Evolutionary conservation across 192 early-diverging fungal genomes (phyloP).

Genomic region (Coemansia sp.): DNA sequence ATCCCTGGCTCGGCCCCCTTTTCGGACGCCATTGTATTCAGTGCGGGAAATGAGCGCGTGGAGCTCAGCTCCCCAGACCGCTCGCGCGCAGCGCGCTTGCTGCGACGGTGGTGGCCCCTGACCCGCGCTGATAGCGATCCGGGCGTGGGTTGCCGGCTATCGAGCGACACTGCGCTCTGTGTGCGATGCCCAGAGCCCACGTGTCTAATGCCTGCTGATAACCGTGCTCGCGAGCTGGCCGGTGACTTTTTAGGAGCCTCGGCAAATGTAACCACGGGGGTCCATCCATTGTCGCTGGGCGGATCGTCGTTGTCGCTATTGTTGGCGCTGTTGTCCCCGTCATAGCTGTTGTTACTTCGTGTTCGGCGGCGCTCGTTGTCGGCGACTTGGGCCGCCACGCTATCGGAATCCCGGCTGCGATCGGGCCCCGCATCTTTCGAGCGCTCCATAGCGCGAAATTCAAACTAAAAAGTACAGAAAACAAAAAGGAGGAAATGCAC

Average conservation of each 20-base stretch:
- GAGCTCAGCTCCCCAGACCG: not conserved
- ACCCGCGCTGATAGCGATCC: not conserved
- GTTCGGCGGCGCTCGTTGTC: not conserved
- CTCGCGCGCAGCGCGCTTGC: not conserved
- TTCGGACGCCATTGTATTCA: not conserved
- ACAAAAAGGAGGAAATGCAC: not conserved
- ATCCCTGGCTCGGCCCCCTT: not conserved
- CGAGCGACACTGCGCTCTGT: not conserved
- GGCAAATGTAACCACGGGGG: constrained; percentile 39
- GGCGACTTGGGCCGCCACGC: not conserved
- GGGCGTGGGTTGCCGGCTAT: not conserved
- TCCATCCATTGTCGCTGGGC: constrained; percentile 11
- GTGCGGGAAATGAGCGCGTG: not conserved
- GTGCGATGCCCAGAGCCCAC: not conserved
- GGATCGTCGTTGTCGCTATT: not conserved
- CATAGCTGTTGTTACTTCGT: constrained; percentile 12
- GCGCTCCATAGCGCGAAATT: constrained; percentile 7
- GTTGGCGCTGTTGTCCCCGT: constrained; percentile 12
- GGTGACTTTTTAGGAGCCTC: constrained; percentile 10
- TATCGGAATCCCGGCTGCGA: constrained; percentile 1
- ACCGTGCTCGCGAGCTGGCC: not conserved
- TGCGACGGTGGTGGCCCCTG: not conserved
- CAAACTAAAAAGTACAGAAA: not conserved
- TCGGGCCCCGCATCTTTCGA: not conserved
- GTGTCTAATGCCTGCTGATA: not conserved